Conservation (phyloP, 2,329 filamentous ascomycete genomes). For the Fusarium concolor region DNA sequence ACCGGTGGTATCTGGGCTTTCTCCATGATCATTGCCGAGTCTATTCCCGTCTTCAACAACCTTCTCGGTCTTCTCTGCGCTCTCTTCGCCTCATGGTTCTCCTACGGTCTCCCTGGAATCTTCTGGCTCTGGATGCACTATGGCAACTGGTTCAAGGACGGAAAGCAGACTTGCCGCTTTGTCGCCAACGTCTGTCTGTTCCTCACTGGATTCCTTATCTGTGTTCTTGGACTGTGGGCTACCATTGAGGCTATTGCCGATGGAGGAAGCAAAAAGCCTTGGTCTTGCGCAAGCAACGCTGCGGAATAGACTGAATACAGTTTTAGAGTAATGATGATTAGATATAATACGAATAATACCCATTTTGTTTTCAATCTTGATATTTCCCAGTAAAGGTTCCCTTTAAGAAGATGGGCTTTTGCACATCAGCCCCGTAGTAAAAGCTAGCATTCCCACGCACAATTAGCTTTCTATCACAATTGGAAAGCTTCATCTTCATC, state of each 20-base stretch:
- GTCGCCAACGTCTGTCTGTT: conserved; percentile 49
- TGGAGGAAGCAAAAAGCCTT: conserved; percentile 49
- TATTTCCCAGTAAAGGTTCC: too few species aligned
- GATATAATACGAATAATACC: conserved; percentile 9
- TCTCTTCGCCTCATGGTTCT: conserved; percentile 76
- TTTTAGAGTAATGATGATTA: background rate
- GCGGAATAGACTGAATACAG: background rate
- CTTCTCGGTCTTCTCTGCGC: conserved; percentile 72
- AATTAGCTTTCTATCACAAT: too few species aligned
- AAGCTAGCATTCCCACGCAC: too few species aligned
- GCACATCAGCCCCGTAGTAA: too few species aligned
- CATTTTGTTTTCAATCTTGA: background rate
- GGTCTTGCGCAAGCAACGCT: conserved; percentile 52
- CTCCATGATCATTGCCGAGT: conserved; percentile 75
- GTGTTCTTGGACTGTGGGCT: conserved; percentile 55
- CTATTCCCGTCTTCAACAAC: conserved; percentile 76
- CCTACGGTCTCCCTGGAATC: conserved; percentile 60
- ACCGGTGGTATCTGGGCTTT: conserved; percentile 67
- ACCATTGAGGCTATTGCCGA: conserved; percentile 52
- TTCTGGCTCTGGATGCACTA: conserved; percentile 63
- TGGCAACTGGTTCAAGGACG: conserved; percentile 53
- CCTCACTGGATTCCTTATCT: conserved; percentile 52
- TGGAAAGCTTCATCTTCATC: too few species aligned
- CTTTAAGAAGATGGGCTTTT: too few species aligned
- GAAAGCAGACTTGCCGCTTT: conserved; percentile 50